phyloP scores from a whole-genome alignment of 768 basidiomycete genomes.

The Termitomyces sp. region DNA sequence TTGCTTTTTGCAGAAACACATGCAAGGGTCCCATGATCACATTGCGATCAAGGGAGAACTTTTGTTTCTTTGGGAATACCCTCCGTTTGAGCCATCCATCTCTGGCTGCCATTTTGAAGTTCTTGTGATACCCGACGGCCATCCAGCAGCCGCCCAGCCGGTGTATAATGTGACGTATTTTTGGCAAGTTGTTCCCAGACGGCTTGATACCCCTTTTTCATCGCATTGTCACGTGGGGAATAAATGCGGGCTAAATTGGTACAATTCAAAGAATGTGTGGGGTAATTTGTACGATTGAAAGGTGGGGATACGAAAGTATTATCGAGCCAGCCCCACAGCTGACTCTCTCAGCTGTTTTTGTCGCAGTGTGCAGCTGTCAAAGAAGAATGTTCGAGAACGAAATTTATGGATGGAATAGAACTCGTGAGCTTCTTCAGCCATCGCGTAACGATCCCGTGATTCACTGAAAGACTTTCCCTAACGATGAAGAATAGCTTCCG shows the following conservation, averaged over 20 bases:
- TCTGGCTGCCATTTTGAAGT: not conserved
- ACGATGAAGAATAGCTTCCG: not conserved
- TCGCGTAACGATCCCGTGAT: slow-evolving; percentile 4
- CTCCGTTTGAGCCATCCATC: not conserved
- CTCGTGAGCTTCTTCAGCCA: slow-evolving; percentile 4
- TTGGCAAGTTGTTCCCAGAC: not conserved
- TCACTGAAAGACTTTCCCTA: not conserved
- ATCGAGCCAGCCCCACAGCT: slow-evolving; percentile 2
- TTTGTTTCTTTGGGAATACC: not conserved
- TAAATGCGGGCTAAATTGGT: not conserved
- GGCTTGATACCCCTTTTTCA: not conserved
- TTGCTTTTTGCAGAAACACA: not conserved
- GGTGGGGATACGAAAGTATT: not conserved
- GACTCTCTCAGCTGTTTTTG: slow-evolving; percentile 5
- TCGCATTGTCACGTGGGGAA: not conserved
- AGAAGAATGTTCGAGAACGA: not conserved
- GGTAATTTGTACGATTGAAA: not conserved
- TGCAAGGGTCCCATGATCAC: not conserved
- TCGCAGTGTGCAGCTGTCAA: slow-evolving; percentile 11
- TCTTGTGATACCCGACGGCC: not conserved
- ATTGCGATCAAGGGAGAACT: too few species aligned
- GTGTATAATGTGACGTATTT: not conserved
- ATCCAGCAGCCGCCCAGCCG: not conserved
- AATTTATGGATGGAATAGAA: not conserved
- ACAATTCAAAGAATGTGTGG: not conserved